Base-by-base conservation (phyloP, 2,329 filamentous ascomycete species). In the Beauveria medogensis region DNA sequence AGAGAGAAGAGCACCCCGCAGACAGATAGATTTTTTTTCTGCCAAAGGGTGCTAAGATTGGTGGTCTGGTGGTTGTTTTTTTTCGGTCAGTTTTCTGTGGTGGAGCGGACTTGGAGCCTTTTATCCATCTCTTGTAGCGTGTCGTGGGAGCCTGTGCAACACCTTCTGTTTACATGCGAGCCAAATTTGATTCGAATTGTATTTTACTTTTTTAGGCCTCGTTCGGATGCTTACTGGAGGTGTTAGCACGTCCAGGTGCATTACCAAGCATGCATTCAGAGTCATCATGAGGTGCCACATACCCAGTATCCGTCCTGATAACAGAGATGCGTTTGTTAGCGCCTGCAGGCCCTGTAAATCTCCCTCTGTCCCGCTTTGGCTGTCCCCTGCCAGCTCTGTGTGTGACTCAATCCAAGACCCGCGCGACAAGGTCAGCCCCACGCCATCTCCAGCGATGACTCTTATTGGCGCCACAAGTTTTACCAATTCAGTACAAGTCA, bases 321-420 rank as follows among this genome's bases (percentile, higher is more conserved):
- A 37, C n/a, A 47, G 34, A 48, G 10, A 50, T 44, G 48, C 28
- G 24, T 24, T 14, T 58, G 26, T 8, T 58, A 40, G 44, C 44
- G 44, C 10, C 46, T 41, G 7, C 44, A 6, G 16, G 26, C 37
- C 34, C 55, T 58, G 55, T 51, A 41, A 50, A 58, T 43, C 22
- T 34, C n/a, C 24, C 24, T 37, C 28, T 59, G 48, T 34, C 48
- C 16, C 41, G 46, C 40, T 47, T 28, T 59, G 50, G 37, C 57
- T 44, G 28, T 16, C 26, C 16, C n/a, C 40, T 46, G 24, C 16
- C 40, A 30, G 10, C 24, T 47, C 24, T 57, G 47, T 43, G 12
- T 59, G 57, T 59, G 57, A 59, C 40, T 59, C 57, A 54, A 59
- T 18, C n/a, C 7, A 37, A n/a, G 58, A 52, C 58, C 58, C 58